phyloP scores from a whole-genome alignment of 23 red algal genomes.

The Gracilaria vermiculophylla region DNA sequence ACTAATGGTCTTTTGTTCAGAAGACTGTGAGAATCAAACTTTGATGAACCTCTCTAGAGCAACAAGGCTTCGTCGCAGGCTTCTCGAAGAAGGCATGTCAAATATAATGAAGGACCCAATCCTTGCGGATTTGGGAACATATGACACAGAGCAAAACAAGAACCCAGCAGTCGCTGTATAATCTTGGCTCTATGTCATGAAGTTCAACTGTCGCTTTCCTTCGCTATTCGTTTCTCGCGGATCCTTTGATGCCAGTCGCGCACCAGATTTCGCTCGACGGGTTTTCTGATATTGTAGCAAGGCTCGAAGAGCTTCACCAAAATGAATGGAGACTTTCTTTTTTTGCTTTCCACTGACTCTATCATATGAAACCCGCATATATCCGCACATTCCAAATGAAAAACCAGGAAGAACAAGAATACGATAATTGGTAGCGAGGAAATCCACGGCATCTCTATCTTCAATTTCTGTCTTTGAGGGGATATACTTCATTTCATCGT shows the following conservation, averaged over 20 bases:
- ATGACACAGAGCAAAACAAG: not conserved
- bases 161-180: not conserved
- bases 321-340: not conserved
- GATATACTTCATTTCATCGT: not conserved
- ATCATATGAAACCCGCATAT: conserved; percentile 24
- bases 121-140: not conserved
- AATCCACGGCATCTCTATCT: conserved; percentile 1
- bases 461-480: not conserved
- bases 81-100: not conserved
- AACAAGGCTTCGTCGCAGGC: conserved; percentile 12
- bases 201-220: no score
- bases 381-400: conserved; percentile 38
- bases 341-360: not conserved
- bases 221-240: not conserved
- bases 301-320: not conserved
- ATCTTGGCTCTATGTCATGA: no score
- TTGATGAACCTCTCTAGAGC: not conserved
- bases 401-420: conserved; percentile 3
- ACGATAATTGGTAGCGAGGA: conserved; percentile 10
- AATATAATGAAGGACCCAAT: not conserved
- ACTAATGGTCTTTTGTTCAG: not conserved
- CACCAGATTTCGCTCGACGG: not conserved
- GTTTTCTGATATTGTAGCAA: not conserved
- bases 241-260: not conserved
- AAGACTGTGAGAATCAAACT: not conserved